Evolutionary conservation across 2,329 filamentous ascomycete species (phyloP), one percentile per base, ranked within the genome.

Genomic region (Trichocomaceae sp.): DNA sequence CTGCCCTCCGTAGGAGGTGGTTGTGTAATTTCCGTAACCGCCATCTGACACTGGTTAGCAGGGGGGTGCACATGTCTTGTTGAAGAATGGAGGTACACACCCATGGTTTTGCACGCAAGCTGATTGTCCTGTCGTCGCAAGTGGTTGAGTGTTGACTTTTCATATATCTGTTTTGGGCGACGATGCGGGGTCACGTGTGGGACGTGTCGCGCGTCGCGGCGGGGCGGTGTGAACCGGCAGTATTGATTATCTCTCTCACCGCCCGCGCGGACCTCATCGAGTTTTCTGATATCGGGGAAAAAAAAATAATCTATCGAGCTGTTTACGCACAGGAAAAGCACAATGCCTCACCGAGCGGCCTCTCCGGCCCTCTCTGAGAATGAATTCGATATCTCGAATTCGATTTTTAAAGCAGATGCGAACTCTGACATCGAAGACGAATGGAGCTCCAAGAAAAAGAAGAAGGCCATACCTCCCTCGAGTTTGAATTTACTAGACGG

Each of bases 341-440:
- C 48, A 35, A 95, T 95, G 89, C 79, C 81, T 73, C 79, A 78
- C 69, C 85, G 88, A 57, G 84, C 83, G 66, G 80, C 80, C 55
- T 97, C 93, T 44, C 93, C 92, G 57, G 83, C 90, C 48, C 79
- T 81, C 56, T 97, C 92, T 49, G 92, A 97, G 73, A 87, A 85
- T 61, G 93, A 96, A 67, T 84, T 95, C 66, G 93, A 99, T 66
- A 96, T 99, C 52, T 83, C 90, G 19, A 84, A 81, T 58, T 85
- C 86, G 2, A 78, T 96, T 10, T 87, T 92, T 64, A 81, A 84
- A 52, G 75, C 79, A 59, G 79, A 79, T 58, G 47, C 55, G 3
- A 42, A 37, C 23, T 57, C 51, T 33, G 75, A 75, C 51, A 75
- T 73, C 57, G 75, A 76, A 49, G 67, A 74, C 53, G 74, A 71